phyloP scores from a whole-genome alignment of 192 early-diverging fungal species.

The Spizellomyces punctatus region DNA sequence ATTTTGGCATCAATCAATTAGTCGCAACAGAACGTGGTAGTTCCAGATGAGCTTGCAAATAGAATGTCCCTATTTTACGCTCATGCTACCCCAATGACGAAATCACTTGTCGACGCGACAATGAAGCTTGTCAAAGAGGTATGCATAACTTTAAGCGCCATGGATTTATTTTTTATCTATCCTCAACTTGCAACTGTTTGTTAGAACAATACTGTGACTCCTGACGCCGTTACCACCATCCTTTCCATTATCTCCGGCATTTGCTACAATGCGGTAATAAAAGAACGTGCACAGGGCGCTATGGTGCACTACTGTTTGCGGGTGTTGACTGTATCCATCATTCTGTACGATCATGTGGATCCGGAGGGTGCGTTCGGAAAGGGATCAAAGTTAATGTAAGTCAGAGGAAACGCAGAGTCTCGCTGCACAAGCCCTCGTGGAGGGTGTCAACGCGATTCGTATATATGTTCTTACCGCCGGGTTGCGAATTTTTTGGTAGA shows the following conservation, averaged over 20 bases:
- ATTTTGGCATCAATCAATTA: background rate
- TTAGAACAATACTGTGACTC: constrained; percentile 13
- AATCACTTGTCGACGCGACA: constrained; percentile 81
- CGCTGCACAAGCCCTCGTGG: no score
- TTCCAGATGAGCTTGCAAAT: constrained; percentile 83
- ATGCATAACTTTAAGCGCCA: constrained; percentile 24
- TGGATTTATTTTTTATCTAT: background rate
- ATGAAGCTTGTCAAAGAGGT: constrained; percentile 68
- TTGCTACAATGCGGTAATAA: constrained; percentile 78
- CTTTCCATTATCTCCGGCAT: constrained; percentile 75
- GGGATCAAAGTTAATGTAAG: constrained; percentile 79
- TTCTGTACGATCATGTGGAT: constrained; percentile 91
- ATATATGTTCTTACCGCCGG: background rate
- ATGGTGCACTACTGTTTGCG: constrained; percentile 74
- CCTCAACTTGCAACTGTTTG: background rate
- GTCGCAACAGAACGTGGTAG: constrained; percentile 32
- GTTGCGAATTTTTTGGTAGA: constrained; percentile 29
- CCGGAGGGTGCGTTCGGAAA: constrained; percentile 75
- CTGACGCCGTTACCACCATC: constrained; percentile 54
- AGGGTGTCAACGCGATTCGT: no score
- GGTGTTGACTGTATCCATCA: constrained; percentile 84
- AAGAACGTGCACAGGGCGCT: constrained; percentile 61
- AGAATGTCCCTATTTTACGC: constrained; percentile 96
- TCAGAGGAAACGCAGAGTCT: constrained; percentile 18
- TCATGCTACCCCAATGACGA: constrained; percentile 91